phyloP scores from a whole-genome alignment of 352 stramenopile species.

The Globisporangium nodosum region DNA sequence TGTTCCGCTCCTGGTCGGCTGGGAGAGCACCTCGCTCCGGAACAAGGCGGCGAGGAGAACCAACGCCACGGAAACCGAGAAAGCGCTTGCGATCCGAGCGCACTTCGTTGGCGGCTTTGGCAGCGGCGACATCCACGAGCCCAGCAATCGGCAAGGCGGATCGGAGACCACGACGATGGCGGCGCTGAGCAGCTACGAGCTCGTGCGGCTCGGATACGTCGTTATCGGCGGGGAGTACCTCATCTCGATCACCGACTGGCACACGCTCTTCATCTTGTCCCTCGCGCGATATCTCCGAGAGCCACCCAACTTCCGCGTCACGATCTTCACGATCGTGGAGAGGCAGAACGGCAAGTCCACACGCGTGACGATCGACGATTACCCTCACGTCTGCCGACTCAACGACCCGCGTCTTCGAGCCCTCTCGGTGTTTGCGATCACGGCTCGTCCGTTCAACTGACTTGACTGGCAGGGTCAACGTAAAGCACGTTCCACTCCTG shows the following conservation, averaged over 20 bases:
- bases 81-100: conserved; percentile 10
- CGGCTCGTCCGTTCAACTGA: conserved; percentile 8
- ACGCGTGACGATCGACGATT: conserved; percentile 6
- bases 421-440: conserved; percentile 18
- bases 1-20: conserved; percentile 10
- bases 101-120: conserved; percentile 9
- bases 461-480: background rate
- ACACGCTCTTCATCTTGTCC: conserved; percentile 19
- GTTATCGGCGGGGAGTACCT: conserved; percentile 12
- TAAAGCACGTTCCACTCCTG: background rate
- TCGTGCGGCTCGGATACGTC: conserved; percentile 16
- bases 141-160: background rate
- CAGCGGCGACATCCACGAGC: conserved; percentile 3
- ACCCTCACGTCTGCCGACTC: conserved; percentile 20
- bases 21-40: conserved; percentile 4
- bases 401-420: conserved; percentile 22
- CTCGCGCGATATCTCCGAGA: conserved; percentile 9
- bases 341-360: background rate
- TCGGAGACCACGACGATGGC: background rate
- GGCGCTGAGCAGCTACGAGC: conserved; percentile 11
- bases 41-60: background rate
- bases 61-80: conserved; percentile 6
- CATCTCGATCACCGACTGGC: conserved; percentile 18
- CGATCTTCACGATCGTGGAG: conserved; percentile 19
- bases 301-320: conserved; percentile 23